Percentiles rank a stretch among this genome's conserved stretches.
phyloP scores from a whole-genome alignment of 805 yeast genomes.

The Brettanomyces custersianus region DNA sequence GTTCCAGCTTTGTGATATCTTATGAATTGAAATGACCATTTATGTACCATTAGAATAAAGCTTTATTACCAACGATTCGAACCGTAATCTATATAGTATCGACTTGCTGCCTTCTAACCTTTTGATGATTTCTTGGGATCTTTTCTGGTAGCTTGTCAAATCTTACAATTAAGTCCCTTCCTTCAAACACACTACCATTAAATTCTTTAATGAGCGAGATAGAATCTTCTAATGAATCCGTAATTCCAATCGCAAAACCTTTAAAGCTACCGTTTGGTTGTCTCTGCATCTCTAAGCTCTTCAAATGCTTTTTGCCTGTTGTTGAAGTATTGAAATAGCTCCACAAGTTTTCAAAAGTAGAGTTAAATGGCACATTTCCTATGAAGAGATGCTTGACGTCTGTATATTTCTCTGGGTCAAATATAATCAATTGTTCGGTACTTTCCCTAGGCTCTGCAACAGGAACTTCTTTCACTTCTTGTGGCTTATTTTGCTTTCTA shows the following conservation, averaged over 20 bases:
- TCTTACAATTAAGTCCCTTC: conserved; percentile 51
- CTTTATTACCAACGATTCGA: too few species aligned
- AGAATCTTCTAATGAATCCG: conserved; percentile 37
- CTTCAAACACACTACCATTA: conserved; percentile 47
- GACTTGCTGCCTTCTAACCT: conserved; percentile 16
- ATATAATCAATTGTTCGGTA: conserved; percentile 16
- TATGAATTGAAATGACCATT: too few species aligned
- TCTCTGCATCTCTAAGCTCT: conserved; percentile 2
- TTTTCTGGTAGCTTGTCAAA: conserved; percentile 45
- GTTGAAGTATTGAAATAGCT: not conserved
- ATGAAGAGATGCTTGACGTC: conserved; percentile 39
- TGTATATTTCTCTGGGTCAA: conserved; percentile 24
- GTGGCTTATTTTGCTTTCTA: too few species aligned
- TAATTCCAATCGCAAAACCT: conserved; percentile 61
- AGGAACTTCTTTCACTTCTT: too few species aligned
- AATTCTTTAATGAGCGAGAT: conserved; percentile 38
- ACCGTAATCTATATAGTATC: too few species aligned
- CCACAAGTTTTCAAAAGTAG: conserved; percentile 9
- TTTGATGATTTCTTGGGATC: conserved; percentile 18
- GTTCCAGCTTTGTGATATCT: too few species aligned
- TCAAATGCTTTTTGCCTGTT: not conserved
- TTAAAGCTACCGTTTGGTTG: conserved; percentile 32
- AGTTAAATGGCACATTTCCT: conserved; percentile 46
- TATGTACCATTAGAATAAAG: too few species aligned
- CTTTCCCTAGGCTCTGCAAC: too few species aligned